Conservation (phyloP, 1,284 basidiomycete species). For the Moesziomyces aphidis region DNA sequence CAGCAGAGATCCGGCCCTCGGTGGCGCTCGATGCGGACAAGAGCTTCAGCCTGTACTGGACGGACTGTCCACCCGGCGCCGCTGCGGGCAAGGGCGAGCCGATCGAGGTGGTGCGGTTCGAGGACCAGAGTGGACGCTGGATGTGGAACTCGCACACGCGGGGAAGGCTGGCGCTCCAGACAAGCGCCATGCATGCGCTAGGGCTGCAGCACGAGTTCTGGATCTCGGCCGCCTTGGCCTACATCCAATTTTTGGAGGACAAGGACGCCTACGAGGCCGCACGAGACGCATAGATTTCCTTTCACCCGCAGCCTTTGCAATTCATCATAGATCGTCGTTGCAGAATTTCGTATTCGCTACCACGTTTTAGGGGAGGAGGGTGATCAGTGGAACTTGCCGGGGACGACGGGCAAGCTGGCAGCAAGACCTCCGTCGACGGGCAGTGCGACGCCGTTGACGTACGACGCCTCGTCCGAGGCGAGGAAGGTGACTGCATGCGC, state of each 20-base stretch:
- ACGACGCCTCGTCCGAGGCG: conserved; percentile 84
- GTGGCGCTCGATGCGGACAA: conserved; percentile 52
- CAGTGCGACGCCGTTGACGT: conserved; percentile 89
- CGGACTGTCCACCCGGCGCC: conserved; percentile 24
- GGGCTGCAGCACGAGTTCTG: conserved; percentile 56
- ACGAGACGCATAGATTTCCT: conserved; percentile 13
- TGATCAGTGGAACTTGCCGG: conserved; percentile 71
- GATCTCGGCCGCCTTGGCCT: conserved; percentile 53
- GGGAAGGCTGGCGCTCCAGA: conserved; percentile 49
- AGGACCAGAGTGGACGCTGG: conserved; percentile 54
- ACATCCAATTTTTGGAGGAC: conserved; percentile 60
- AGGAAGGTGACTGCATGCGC: conserved; percentile 86
- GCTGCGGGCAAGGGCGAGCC: neutral
- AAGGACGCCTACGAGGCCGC: conserved; percentile 47
- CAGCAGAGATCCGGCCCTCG: conserved; percentile 42
- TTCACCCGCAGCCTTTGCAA: neutral
- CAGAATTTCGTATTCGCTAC: too few relatives aligned
- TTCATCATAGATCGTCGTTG: neutral
- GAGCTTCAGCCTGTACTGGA: conserved; percentile 56
- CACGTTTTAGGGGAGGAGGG: neutral
- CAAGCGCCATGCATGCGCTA: conserved; percentile 47
- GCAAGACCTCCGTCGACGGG: conserved; percentile 87
- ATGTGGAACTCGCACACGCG: conserved; percentile 51
- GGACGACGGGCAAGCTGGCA: conserved; percentile 78
- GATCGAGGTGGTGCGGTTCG: conserved; percentile 52